Evolutionary conservation across 2,329 filamentous ascomycete genomes (phyloP).

Genomic region (Sporothrix protearum): DNA sequence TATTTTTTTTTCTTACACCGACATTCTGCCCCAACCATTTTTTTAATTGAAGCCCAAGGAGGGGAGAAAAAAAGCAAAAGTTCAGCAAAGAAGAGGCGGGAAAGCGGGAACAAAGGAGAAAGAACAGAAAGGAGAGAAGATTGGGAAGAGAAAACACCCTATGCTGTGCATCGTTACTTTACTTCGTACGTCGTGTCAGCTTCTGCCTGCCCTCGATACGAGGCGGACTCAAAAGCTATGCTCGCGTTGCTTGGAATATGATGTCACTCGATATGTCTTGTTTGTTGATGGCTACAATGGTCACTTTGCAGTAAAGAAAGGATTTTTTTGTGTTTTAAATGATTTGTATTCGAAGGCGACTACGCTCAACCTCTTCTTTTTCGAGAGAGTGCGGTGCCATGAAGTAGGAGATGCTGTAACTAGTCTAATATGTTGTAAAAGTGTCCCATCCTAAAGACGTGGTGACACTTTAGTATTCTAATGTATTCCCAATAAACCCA

Average conservation of each 20-base stretch:
- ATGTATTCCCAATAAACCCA: background rate
- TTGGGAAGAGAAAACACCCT: background rate
- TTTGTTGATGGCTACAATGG: background rate
- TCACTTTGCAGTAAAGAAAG: background rate
- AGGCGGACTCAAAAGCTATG: background rate
- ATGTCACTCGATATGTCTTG: background rate
- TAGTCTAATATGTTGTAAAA: conserved; percentile 2
- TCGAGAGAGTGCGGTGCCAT: conserved; percentile 21
- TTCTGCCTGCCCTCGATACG: background rate
- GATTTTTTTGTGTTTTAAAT: background rate
- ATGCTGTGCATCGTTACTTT: background rate
- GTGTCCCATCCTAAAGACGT: conserved; percentile 12
- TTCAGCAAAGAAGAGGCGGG: background rate
- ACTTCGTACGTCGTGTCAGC: background rate
- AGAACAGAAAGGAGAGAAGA: background rate
- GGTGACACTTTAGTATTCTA: conserved; percentile 24
- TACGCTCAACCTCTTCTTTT: conserved; percentile 22
- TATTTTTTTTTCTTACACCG: background rate
- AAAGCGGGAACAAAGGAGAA: background rate
- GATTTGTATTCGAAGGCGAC: conserved; percentile 7
- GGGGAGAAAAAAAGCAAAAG: background rate
- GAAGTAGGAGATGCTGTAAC: conserved; percentile 18
- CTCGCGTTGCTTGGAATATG: background rate
- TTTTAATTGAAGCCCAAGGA: background rate
- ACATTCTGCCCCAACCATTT: background rate